Percentiles rank a stretch among this genome's conserved stretches.
phyloP scores from a whole-genome alignment of 768 basidiomycete genomes.

The Suillus tomentosus region DNA sequence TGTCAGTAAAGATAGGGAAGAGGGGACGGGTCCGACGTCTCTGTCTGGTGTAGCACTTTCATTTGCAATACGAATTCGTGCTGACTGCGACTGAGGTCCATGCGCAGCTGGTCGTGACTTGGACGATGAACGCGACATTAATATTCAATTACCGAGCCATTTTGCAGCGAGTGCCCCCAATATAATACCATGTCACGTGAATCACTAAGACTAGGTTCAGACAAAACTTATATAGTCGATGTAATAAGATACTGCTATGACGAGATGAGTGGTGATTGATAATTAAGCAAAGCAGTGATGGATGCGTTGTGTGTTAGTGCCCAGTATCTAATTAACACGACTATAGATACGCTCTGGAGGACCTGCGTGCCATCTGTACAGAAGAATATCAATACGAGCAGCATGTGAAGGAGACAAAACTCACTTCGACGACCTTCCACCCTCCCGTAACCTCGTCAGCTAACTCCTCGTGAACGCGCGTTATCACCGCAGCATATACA shows the following conservation, averaged over 20 bases:
- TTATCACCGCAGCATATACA: slow-evolving; percentile 89
- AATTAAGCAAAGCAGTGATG: slow-evolving; percentile 8
- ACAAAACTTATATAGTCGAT: slow-evolving; percentile 26
- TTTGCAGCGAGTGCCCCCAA: neutral
- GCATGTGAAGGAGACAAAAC: slow-evolving; percentile 23
- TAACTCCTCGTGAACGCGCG: slow-evolving; percentile 84
- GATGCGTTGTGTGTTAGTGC: slow-evolving; percentile 21
- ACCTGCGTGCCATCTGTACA: slow-evolving; percentile 51
- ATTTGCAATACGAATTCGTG: slow-evolving; percentile 24
- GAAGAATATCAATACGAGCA: neutral
- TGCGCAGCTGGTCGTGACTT: slow-evolving; percentile 18
- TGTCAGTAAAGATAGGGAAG: slow-evolving; percentile 34
- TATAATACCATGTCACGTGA: neutral
- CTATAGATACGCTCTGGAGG: slow-evolving; percentile 51
- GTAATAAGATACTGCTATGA: slow-evolving; percentile 32
- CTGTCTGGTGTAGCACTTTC: slow-evolving; percentile 22
- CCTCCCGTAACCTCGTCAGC: slow-evolving; percentile 94
- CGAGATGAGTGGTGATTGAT: slow-evolving; percentile 34
- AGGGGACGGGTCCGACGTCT: slow-evolving; percentile 25
- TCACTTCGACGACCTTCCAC: slow-evolving; percentile 96
- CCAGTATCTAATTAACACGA: slow-evolving; percentile 10
- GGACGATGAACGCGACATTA: slow-evolving; percentile 32
- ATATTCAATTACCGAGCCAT: neutral
- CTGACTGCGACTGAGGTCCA: slow-evolving; percentile 13
- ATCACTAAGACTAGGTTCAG: neutral